Evolutionary conservation across 2,329 filamentous ascomycete genomes (phyloP).

Genomic region (Phaeosphaeriaceae sp.): DNA sequence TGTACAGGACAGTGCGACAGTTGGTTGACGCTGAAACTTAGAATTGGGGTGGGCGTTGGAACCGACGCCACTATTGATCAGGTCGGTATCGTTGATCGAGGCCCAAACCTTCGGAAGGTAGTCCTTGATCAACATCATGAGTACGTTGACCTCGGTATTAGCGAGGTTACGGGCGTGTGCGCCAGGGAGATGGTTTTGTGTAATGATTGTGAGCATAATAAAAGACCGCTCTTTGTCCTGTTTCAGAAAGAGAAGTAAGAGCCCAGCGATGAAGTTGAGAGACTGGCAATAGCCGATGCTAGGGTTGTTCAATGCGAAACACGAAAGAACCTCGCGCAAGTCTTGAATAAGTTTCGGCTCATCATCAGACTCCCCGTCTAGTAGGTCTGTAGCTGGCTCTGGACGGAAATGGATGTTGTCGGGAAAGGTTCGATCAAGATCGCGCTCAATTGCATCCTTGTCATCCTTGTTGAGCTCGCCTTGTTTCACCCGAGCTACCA

Average conservation of each 20-base stretch:
- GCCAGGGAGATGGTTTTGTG: slow-evolving; percentile 83
- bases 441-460: slow-evolving; percentile 88
- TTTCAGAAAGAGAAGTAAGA: slow-evolving; percentile 83
- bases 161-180: slow-evolving; percentile 91
- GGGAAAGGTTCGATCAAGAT: slow-evolving; percentile 91
- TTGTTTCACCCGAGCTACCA: slow-evolving; percentile 71
- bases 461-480: slow-evolving; percentile 72
- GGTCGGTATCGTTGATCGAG: slow-evolving; percentile 81
- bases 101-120: slow-evolving; percentile 83
- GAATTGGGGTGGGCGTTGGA: slow-evolving; percentile 42
- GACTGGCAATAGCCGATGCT: slow-evolving; percentile 95
- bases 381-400: slow-evolving; percentile 41
- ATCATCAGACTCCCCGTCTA: slow-evolving; percentile 40
- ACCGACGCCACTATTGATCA: slow-evolving; percentile 44
- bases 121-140: slow-evolving; percentile 86
- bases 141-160: slow-evolving; percentile 90
- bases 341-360: slow-evolving; percentile 83
- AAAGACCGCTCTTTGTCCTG: slow-evolving; percentile 88
- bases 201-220: slow-evolving; percentile 92
- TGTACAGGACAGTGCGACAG: slow-evolving; percentile 90
- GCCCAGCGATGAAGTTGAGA: slow-evolving; percentile 90
- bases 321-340: slow-evolving; percentile 82
- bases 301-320: slow-evolving; percentile 90
- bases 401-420: slow-evolving; percentile 93
- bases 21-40: slow-evolving; percentile 68